Evolutionary conservation across 2,329 filamentous ascomycete species (phyloP), one percentile per base, ranked within the genome.

Genomic region (Clonostachys sp.): DNA sequence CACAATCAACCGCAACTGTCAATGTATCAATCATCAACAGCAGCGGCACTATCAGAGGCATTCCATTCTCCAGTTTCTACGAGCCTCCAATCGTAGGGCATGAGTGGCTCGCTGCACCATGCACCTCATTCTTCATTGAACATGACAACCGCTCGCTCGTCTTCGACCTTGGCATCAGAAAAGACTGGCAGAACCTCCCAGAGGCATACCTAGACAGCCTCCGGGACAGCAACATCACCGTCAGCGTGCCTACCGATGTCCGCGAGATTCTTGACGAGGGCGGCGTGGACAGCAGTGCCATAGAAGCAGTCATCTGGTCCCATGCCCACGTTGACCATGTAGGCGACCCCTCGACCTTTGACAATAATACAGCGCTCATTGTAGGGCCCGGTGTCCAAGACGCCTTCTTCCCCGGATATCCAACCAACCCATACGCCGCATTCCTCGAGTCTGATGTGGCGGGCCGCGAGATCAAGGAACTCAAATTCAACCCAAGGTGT

Each of bases 401-500:
- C 8, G 9, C 14, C 13, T 20, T 16, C 20, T 18, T 45, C 17
- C 43, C 43, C 4, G 43, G 14, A 7, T 45, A 35, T 18, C 43
- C 43, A 30, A 3, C 24, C 9, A 30, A 30, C 24, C 24, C 24
- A 30, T 10, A 10, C 24, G 24, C 24, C 24, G 24, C 24, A 10
- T 30, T 30, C 24, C 24, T 30, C 8, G 24, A 30, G 24, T 30
- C 24, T 10, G 24, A 30, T 30, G 24, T 30, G 9, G 24, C 24
- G 7, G 17, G 67, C 68, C 60, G 62, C 1, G 57, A 52, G 20
- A 49, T 65, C 5, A 51, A 53, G 6, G 60, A 65, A 48, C 57
- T 62, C 12, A 47, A 46, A 18, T 65, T 65, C 46, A 30, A 51
- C 20, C 47, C 53, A 7, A 46, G 52, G 9, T 48, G 24, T 6